A percentile compares a stretch with the other conserved stretches of the same genome.
phyloP scores from a whole-genome alignment of 2,329 filamentous ascomycete species.

The Drechslerella coelobrocha region DNA sequence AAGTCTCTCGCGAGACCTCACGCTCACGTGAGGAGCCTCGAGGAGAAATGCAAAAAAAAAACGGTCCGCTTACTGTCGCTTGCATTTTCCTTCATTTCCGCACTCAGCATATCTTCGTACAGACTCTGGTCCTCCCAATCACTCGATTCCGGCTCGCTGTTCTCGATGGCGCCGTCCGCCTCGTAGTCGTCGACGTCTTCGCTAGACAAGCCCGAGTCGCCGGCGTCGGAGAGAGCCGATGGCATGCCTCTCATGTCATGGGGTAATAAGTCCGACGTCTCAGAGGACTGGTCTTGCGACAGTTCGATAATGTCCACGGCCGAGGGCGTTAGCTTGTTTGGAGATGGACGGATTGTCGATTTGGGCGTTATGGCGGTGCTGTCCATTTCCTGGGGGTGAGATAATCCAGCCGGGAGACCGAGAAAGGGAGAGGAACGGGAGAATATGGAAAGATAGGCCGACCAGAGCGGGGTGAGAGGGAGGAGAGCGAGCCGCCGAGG shows the following conservation, averaged over 20 bases:
- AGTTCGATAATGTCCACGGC: conserved; percentile 54
- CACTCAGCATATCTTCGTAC: conserved; percentile 68
- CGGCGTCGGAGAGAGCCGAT: conserved; percentile 34
- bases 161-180: conserved; percentile 50
- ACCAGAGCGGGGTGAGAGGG: conserved; percentile 43
- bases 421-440: background rate
- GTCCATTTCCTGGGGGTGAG: conserved; percentile 30
- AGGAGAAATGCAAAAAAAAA: conserved; percentile 40
- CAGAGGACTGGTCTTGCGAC: conserved; percentile 53
- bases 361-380: conserved; percentile 49
- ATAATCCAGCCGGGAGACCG: background rate
- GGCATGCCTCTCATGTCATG: conserved; percentile 54
- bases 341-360: conserved; percentile 49
- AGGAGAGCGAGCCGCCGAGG: conserved; percentile 24
- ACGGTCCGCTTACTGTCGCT: conserved; percentile 61
- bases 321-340: conserved; percentile 42
- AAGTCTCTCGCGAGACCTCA: conserved; percentile 4
- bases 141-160: conserved; percentile 57
- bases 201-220: conserved; percentile 53
- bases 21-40: background rate
- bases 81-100: conserved; percentile 64
- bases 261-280: conserved; percentile 56
- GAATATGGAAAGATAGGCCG: conserved; percentile 36
- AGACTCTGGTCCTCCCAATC: conserved; percentile 71
- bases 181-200: conserved; percentile 57